Evolutionary conservation across 148 eudicot genomes (phyloP), one percentile per base, ranked within the genome.

Genomic region (Gaultheria prostrata): DNA sequence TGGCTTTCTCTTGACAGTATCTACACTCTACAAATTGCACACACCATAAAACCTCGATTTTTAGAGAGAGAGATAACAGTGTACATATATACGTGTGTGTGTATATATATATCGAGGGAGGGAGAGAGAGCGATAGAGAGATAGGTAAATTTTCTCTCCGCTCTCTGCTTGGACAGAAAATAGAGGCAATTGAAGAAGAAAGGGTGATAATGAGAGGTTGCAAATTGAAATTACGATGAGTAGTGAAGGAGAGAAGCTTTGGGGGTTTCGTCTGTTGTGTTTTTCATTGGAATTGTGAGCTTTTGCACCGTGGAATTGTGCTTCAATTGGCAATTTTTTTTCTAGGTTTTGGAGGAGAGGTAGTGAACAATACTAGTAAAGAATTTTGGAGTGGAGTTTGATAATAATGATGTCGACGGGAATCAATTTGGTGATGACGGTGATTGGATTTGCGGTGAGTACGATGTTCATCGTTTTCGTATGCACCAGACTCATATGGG

Each of bases 361-460:
- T 1, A 56, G 8, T 4, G 17, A 50, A 11, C 0, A 4, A 30
- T 2, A 33, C 6, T 3, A 57, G 59, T 11, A 2, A 9, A 63
- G 70, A 10, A 24, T 17, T 61, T 61, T 79, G 49, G 5, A 57
- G 9, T n/a, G 30, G 30, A 61, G 43, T 77, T 26, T 24, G 43
- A 50, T 21, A 12, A 43, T 59, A 79, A 94, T 94, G 92, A 84
- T 85, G 32, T 92, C 98, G 51, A 84, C 92, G 20, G 92, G 93
- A 65, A 87, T 90, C 77, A 94, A 96, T 84, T 86, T 94, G 87
- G 99, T 96, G 86, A 96, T 96, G 99, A 96, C 98, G 72, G 98
- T 94, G 85, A 93, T 94, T 76, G 98, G 95, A 46, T 94, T 96
- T 79, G 85, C 92, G 21, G 94, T 96, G 12, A 96, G 98, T 84